These are phyloP conservation scores for Oenanthe javanica DNA, from an alignment of 140 eudicot species.

Conservation along the genomic window DNA sequence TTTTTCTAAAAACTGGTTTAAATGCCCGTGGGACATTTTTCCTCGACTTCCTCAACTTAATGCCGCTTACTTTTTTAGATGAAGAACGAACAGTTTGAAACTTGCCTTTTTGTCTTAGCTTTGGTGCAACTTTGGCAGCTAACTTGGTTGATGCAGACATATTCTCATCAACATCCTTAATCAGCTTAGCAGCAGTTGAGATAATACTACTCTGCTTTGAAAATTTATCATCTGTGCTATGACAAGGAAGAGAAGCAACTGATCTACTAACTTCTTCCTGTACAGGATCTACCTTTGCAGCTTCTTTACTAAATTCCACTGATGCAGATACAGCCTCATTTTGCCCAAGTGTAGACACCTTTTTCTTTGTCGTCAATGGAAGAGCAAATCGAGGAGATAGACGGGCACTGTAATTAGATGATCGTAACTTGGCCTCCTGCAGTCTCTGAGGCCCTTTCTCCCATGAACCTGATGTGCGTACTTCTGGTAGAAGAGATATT, in stretches of 20 bases:
- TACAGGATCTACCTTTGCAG: constrained; percentile 18
- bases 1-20: constrained; percentile 55
- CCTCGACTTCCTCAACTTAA: constrained; percentile 37
- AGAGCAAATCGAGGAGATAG: constrained; percentile 29
- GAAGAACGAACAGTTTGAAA: constrained; percentile 26
- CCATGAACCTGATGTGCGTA: constrained; percentile 33
- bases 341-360: constrained; percentile 12
- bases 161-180: constrained; percentile 22
- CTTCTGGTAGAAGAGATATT: constrained; percentile 32
- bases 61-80: constrained; percentile 26
- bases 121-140: constrained; percentile 28
- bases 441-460: constrained; percentile 15
- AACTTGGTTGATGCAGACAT: constrained; percentile 25
- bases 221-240: constrained; percentile 14
- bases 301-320: constrained; percentile 23
- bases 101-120: constrained; percentile 41
- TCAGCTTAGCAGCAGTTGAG: constrained; percentile 23
- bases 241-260: constrained; percentile 19
- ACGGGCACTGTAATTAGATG: constrained; percentile 39
- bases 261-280: constrained; percentile 23
- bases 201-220: constrained; percentile 22
- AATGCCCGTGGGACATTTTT: constrained; percentile 43
- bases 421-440: constrained; percentile 21
- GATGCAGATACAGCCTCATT: constrained; percentile 27
- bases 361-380: constrained; percentile 18